These are phyloP conservation scores for Sisymbrium altissimum DNA, from an alignment of 345 rosid genomes.

Conservation along the genomic window DNA sequence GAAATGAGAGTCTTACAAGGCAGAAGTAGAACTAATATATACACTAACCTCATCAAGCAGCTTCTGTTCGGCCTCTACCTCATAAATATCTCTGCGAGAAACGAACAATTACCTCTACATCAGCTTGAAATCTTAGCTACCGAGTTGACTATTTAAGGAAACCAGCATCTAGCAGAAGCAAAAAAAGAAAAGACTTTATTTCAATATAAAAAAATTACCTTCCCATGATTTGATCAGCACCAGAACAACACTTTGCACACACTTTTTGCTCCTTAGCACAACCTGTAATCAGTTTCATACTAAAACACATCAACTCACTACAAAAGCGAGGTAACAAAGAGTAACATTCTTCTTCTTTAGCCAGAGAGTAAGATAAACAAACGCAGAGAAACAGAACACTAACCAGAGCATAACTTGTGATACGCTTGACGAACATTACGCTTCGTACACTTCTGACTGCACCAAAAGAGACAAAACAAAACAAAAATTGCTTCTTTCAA, in stretches of 20 bases:
- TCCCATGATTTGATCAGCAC: slow-evolving; percentile 52
- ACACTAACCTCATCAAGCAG: slow-evolving; percentile 67
- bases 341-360: neutral
- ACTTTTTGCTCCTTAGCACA: slow-evolving; percentile 95
- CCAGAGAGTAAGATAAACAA: neutral
- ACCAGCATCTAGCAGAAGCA: neutral
- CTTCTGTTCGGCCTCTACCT: slow-evolving; percentile 83
- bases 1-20: neutral
- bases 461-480: neutral
- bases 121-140: neutral
- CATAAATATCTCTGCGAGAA: slow-evolving; percentile 56
- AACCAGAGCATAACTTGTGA: slow-evolving; percentile 87
- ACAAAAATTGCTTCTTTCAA: neutral
- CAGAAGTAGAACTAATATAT: neutral
- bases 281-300: slow-evolving; percentile 38
- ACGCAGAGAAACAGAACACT: slow-evolving; percentile 35
- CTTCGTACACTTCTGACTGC: slow-evolving; percentile 46
- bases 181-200: neutral
- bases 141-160: neutral
- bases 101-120: slow-evolving; percentile 1
- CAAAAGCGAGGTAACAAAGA: neutral
- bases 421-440: slow-evolving; percentile 95
- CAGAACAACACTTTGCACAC: slow-evolving; percentile 81
- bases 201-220: slow-evolving; percentile 46
- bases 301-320: neutral